Evolutionary conservation across 2,329 filamentous ascomycete genomes (phyloP).

Genomic region (Scedosporium minutisporum): DNA sequence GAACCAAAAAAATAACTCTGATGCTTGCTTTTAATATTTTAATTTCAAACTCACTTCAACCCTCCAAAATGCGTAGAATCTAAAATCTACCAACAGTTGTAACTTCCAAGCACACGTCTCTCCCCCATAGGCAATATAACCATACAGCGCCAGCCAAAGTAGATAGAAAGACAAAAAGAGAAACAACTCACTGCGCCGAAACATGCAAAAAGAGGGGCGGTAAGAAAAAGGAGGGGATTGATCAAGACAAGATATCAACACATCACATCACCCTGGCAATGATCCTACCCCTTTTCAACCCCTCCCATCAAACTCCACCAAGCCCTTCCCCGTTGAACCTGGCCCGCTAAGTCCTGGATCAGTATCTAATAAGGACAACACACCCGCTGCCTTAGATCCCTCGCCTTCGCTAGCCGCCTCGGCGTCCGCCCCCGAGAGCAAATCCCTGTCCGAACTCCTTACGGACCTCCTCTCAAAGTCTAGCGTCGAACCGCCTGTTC

Average conservation of each 20-base stretch:
- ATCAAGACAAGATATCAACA: neutral
- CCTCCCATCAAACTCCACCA: constrained; percentile 34
- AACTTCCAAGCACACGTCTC: neutral
- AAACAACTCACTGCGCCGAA: neutral
- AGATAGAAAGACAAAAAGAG: neutral
- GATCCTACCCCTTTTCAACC: neutral
- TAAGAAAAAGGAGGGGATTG: neutral
- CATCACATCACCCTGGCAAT: neutral
- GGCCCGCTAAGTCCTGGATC: constrained; percentile 10
- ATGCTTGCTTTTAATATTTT: no score
- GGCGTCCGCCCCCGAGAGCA: constrained; percentile 66
- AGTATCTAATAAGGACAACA: constrained; percentile 23
- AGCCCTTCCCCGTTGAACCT: constrained; percentile 21
- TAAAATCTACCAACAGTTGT: neutral
- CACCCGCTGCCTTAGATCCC: constrained; percentile 17
- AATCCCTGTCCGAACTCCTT: constrained; percentile 56
- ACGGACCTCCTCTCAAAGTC: constrained; percentile 56
- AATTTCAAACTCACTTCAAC: no score
- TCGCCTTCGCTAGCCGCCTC: constrained; percentile 39
- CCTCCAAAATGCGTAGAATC: no score
- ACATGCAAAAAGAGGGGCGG: neutral
- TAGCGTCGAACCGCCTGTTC: neutral
- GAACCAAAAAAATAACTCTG: no score
- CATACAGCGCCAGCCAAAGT: neutral
- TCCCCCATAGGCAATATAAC: neutral